Conservation (phyloP, 2,329 filamentous ascomycete genomes). For the Aspergillus aculeatinus region DNA sequence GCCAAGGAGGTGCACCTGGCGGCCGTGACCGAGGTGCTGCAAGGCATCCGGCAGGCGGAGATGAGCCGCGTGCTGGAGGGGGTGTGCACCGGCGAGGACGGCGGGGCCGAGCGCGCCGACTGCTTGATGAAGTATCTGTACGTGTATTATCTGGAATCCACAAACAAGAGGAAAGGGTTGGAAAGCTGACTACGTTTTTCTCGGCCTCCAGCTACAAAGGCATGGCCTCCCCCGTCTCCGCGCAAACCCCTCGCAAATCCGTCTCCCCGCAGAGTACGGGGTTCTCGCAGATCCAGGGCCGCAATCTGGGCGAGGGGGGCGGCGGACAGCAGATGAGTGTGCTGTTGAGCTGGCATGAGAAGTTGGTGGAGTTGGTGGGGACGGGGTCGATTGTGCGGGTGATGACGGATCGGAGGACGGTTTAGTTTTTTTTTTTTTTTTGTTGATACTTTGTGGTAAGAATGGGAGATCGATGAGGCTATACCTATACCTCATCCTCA, state of each 20-base stretch:
- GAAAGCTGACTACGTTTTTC: too few species aligned
- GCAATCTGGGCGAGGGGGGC: conserved; percentile 61
- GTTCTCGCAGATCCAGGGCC: conserved; percentile 74
- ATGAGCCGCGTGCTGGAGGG: conserved; percentile 85
- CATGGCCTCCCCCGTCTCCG: conserved; percentile 58
- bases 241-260: conserved; percentile 51
- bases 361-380: conserved; percentile 90
- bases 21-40: conserved; percentile 87
- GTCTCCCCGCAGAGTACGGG: conserved; percentile 77
- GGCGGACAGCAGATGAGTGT: conserved; percentile 93
- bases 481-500: not conserved
- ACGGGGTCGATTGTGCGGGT: conserved; percentile 88
- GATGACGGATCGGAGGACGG: conserved; percentile 94
- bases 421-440: conserved; percentile 47
- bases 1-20: conserved; percentile 81
- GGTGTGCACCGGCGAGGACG: conserved; percentile 69
- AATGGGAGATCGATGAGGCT: not conserved
- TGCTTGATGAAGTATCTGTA: conserved; percentile 98
- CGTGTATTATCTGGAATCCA: conserved; percentile 38
- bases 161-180: too few species aligned
- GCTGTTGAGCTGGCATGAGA: conserved; percentile 96
- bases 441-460: not conserved
- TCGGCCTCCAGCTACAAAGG: conserved; percentile 94
- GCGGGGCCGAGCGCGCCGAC: conserved; percentile 82
- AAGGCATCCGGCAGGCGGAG: conserved; percentile 93